phyloP scores from a whole-genome alignment of 2,329 filamentous ascomycete genomes.

The Monilinia aucupariae region DNA sequence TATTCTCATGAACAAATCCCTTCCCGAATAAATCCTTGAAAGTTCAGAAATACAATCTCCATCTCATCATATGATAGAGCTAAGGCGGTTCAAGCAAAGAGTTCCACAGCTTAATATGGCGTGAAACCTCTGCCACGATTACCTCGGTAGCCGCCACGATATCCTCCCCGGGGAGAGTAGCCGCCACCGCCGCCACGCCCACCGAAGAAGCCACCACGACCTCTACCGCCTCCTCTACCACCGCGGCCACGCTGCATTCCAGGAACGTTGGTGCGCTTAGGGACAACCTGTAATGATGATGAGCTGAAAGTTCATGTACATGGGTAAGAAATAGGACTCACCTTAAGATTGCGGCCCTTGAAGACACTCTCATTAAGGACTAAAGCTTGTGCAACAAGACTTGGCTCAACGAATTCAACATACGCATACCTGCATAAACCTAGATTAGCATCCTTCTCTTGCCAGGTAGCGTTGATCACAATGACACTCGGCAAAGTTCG shows the following conservation, averaged over 20 bases:
- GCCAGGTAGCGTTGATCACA: conserved; percentile 48
- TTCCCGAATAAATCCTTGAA: background rate
- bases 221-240: conserved; percentile 44
- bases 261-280: conserved; percentile 94
- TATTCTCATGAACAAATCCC: conserved; percentile 6
- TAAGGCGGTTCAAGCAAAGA: background rate
- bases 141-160: conserved; percentile 55
- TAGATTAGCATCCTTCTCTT: conserved; percentile 47
- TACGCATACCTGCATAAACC: conserved; percentile 75
- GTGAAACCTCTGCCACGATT: conserved; percentile 52
- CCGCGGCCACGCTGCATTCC: conserved; percentile 80
- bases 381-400: conserved; percentile 84
- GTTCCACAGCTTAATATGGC: conserved; percentile 50
- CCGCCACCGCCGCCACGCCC: conserved; percentile 32
- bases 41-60: conserved; percentile 2
- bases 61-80: conserved; percentile 7
- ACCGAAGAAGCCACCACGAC: conserved; percentile 42
- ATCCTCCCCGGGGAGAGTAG: conserved; percentile 49
- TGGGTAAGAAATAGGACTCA: conserved; percentile 39
- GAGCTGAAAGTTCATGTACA: background rate
- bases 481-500: conserved; percentile 26
- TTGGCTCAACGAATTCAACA: conserved; percentile 95
- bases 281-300: conserved; percentile 55
- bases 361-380: conserved; percentile 96
- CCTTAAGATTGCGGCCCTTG: conserved; percentile 92